These are phyloP conservation scores for Penicillium salamii DNA, from an alignment of 495 filamentous ascomycete species.

Conservation along the genomic window DNA sequence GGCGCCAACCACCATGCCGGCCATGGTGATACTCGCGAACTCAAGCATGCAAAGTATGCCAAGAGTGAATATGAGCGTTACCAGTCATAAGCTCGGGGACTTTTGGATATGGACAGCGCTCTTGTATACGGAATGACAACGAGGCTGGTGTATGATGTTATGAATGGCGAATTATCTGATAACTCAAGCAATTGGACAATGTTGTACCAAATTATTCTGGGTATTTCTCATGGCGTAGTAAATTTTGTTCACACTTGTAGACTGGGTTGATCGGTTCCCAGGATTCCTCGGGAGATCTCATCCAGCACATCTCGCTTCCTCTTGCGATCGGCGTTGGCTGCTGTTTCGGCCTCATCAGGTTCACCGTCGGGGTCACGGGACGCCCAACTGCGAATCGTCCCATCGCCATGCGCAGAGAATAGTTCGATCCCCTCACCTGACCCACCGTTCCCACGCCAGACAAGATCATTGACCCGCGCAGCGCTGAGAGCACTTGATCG, in stretches of 20 bases:
- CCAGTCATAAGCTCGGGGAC: neutral
- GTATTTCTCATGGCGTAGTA: neutral
- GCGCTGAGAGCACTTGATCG: slow-evolving; percentile 39
- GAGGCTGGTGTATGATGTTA: neutral
- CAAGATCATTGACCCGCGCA: slow-evolving; percentile 64
- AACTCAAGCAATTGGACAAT: slow-evolving; percentile 1
- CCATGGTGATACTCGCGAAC: slow-evolving; percentile 34
- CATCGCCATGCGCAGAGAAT: slow-evolving; percentile 54
- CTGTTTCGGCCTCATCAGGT: slow-evolving; percentile 43
- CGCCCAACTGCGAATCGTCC: slow-evolving; percentile 50
- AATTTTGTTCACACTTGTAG: slow-evolving; percentile 9
- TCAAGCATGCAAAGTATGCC: slow-evolving; percentile 43
- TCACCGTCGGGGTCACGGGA: slow-evolving; percentile 56
- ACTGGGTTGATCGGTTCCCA: slow-evolving; percentile 8
- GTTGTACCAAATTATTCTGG: neutral
- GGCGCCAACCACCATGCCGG: slow-evolving; percentile 31
- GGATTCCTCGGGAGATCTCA: slow-evolving; percentile 44
- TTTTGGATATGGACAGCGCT: no score
- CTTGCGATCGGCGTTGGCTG: slow-evolving; percentile 40
- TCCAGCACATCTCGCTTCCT: slow-evolving; percentile 50
- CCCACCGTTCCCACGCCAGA: slow-evolving; percentile 60
- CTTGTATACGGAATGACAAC: no score
- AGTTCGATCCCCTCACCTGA: slow-evolving; percentile 46
- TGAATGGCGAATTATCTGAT: neutral
- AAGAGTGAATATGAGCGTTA: slow-evolving; percentile 41